These are phyloP conservation scores for Prunus dulcis DNA, from an alignment of 306 rosid genomes.

Conservation along the genomic window DNA sequence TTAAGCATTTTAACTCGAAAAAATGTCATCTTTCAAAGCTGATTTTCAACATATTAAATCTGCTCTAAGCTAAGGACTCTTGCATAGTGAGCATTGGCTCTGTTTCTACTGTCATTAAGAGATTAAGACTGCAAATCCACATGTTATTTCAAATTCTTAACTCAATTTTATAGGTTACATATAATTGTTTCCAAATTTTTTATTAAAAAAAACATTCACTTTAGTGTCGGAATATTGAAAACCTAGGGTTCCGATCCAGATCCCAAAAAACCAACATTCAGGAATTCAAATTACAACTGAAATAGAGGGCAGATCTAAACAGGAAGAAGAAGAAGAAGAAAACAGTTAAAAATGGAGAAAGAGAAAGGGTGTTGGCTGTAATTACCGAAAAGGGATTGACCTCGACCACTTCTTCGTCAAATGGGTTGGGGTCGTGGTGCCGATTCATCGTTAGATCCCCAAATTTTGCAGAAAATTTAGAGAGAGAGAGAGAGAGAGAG, in stretches of 20 bases:
- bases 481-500: not conserved
- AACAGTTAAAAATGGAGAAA: not conserved
- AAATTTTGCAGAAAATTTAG: constrained; percentile 35
- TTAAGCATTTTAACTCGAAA: not conserved
- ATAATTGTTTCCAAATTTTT: not conserved
- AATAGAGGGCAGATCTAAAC: constrained; percentile 41
- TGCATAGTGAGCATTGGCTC: not conserved
- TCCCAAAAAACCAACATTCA: constrained; percentile 1
- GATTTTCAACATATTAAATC: not conserved
- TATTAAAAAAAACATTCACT: not conserved
- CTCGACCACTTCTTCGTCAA: constrained; percentile 76
- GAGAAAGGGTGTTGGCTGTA: not conserved
- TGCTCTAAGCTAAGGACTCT: not conserved
- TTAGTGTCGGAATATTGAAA: not conserved
- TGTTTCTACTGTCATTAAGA: not conserved
- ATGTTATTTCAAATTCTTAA: not conserved
- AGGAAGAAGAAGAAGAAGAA: not conserved
- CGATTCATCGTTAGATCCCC: constrained; percentile 81
- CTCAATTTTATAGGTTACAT: not conserved
- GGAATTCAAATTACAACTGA: constrained; percentile 7
- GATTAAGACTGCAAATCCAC: not conserved
- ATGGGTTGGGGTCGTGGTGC: constrained; percentile 89
- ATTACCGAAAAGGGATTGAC: constrained; percentile 90
- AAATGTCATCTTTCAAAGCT: not conserved
- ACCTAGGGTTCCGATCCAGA: constrained; percentile 39